phyloP scores from a whole-genome alignment of 169 alveolate species.

The Cystoisospora suis region DNA sequence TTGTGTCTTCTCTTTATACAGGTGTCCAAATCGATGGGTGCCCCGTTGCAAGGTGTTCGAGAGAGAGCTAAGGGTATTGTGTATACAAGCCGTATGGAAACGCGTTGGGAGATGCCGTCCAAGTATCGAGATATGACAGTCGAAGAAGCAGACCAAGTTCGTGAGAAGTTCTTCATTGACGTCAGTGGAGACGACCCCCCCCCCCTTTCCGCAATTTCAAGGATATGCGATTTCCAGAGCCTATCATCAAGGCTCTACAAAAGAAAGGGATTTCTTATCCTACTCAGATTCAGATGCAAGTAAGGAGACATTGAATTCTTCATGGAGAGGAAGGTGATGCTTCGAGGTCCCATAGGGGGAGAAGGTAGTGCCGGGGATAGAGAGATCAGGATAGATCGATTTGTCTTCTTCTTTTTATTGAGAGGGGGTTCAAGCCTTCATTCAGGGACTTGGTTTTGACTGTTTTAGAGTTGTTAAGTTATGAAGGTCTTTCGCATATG shows the following conservation, averaged over 20 bases:
- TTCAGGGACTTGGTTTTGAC: too few relatives aligned
- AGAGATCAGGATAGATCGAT: too few relatives aligned
- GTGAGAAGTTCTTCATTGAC: slow-evolving; percentile 81
- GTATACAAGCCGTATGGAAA: slow-evolving; percentile 64
- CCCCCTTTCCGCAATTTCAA: slow-evolving; percentile 91
- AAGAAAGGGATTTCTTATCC: slow-evolving; percentile 89
- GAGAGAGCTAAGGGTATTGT: slow-evolving; percentile 77
- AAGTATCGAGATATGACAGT: slow-evolving; percentile 62
- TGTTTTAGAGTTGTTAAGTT: too few relatives aligned
- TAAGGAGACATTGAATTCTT: neutral
- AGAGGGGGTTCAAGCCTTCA: too few relatives aligned
- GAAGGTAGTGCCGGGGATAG: too few relatives aligned
- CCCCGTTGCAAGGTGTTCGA: slow-evolving; percentile 72
- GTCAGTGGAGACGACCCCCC: slow-evolving; percentile 89
- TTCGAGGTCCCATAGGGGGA: too few relatives aligned
- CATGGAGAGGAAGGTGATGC: neutral
- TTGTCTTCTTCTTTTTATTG: too few relatives aligned
- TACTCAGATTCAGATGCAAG: slow-evolving; percentile 91
- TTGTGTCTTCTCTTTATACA: neutral
- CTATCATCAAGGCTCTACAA: slow-evolving; percentile 83
- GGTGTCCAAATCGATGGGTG: slow-evolving; percentile 73
- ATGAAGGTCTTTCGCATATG: too few relatives aligned
- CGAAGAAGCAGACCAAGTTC: slow-evolving; percentile 67
- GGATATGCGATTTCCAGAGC: slow-evolving; percentile 91
- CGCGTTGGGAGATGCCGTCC: slow-evolving; percentile 58